Conservation (phyloP, 352 stramenopile genomes). For the Phytophthora syringae region DNA sequence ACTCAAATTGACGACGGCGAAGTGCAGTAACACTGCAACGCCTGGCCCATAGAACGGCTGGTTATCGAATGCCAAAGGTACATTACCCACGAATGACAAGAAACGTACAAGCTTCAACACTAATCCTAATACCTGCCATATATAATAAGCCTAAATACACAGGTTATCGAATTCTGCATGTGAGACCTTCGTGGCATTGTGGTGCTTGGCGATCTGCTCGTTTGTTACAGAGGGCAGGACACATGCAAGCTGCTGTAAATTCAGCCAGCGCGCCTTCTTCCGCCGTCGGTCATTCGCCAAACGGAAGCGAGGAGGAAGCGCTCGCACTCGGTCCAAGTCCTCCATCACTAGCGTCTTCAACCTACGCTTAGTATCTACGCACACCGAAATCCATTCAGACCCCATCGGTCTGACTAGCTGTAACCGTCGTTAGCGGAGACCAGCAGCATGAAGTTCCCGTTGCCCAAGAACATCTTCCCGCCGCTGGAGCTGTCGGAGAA, state of each 20-base stretch:
- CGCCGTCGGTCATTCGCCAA: slow-evolving; percentile 40
- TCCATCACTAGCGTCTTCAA: slow-evolving; percentile 21
- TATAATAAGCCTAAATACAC: neutral
- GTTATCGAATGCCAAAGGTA: no score
- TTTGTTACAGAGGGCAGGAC: slow-evolving; percentile 8
- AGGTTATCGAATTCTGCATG: neutral
- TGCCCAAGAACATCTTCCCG: slow-evolving; percentile 56
- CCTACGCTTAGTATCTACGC: no score
- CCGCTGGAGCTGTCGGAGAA: slow-evolving; percentile 46
- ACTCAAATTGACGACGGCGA: slow-evolving; percentile 19
- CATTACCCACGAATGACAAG: no score
- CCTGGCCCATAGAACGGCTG: no score
- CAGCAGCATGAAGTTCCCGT: slow-evolving; percentile 62
- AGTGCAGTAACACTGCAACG: neutral
- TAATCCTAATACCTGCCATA: no score
- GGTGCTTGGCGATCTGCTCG: slow-evolving; percentile 35
- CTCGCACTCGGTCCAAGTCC: slow-evolving; percentile 11
- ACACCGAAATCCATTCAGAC: slow-evolving; percentile 16
- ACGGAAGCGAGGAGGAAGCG: slow-evolving; percentile 21
- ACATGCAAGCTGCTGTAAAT: slow-evolving; percentile 3
- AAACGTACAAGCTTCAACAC: no score
- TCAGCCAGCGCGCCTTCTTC: slow-evolving; percentile 30
- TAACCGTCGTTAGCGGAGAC: neutral
- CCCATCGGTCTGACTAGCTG: slow-evolving; percentile 17
- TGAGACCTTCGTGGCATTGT: slow-evolving; percentile 28